A percentile compares a stretch with the other conserved stretches of the same genome.
Conservation (phyloP, 257 asterid species). For the Fraxinus americana region DNA sequence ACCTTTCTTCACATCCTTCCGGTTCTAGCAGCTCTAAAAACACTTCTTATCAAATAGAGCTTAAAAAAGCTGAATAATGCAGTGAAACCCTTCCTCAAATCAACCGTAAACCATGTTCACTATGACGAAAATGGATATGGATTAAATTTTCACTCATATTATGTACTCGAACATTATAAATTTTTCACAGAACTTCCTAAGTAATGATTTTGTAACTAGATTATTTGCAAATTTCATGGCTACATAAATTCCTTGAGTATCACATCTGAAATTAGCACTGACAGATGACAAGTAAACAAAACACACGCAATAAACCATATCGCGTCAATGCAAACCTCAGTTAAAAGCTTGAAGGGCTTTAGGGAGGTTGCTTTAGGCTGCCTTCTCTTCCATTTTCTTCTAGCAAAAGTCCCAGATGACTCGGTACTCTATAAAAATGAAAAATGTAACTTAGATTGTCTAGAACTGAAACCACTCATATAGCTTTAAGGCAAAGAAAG, state of each 20-base stretch:
- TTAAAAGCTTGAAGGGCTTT: slow-evolving; percentile 4
- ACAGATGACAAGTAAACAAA: neutral
- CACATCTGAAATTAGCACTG: neutral
- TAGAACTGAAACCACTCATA: neutral
- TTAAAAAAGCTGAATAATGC: neutral
- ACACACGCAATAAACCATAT: neutral
- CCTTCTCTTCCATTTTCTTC: neutral
- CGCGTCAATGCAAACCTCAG: neutral
- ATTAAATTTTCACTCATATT: neutral
- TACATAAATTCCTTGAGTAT: neutral
- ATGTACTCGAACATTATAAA: neutral
- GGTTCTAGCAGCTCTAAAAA: neutral
- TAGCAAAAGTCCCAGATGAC: neutral
- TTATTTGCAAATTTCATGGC: neutral
- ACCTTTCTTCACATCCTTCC: neutral
- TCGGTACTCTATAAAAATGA: neutral
- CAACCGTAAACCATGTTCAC: neutral
- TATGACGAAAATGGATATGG: neutral
- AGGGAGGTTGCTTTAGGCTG: slow-evolving; percentile 3
- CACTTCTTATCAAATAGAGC: neutral
- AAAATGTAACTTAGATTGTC: neutral
- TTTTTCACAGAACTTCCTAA: too few relatives aligned
- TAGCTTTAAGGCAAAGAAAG: neutral
- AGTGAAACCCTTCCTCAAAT: slow-evolving; percentile 1
- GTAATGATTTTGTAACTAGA: too few relatives aligned